These are phyloP conservation scores for Phialocephala sp. DNA, from an alignment of 2,329 filamentous ascomycete genomes.

Conservation along the genomic window DNA sequence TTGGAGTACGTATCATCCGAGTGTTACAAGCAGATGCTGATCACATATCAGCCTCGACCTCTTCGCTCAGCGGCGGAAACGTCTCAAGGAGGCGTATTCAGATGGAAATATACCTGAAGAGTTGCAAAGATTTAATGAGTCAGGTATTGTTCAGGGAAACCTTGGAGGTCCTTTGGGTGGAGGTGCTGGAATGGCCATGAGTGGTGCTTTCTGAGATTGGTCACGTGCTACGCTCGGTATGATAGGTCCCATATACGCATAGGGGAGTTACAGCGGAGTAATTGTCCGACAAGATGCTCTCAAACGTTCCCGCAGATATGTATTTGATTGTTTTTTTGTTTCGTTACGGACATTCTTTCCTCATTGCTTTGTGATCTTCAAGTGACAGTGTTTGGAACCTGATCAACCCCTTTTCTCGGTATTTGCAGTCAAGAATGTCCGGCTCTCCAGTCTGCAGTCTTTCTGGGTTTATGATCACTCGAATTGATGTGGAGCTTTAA, in stretches of 20 bases:
- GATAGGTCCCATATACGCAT: background rate
- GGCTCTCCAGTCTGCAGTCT: background rate
- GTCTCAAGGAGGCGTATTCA: slow-evolving; percentile 9
- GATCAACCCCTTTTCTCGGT: background rate
- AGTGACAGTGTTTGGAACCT: background rate
- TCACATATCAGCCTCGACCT: slow-evolving; percentile 1
- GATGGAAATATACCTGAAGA: slow-evolving; percentile 13
- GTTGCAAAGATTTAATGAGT: slow-evolving; percentile 9
- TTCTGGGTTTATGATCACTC: background rate
- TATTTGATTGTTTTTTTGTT: background rate
- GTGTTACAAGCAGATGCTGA: background rate
- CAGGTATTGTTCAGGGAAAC: slow-evolving; percentile 11
- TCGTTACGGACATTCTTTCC: background rate
- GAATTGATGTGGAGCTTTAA: background rate
- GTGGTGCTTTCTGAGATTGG: background rate
- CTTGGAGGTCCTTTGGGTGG: slow-evolving; percentile 14
- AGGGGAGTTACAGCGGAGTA: too few species aligned
- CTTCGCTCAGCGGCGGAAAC: slow-evolving; percentile 4
- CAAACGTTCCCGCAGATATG: background rate
- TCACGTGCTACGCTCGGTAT: background rate
- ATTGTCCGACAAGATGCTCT: too few species aligned
- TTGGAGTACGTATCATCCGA: background rate
- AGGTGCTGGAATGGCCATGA: slow-evolving; percentile 12
- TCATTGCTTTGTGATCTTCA: background rate
- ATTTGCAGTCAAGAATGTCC: background rate